These are phyloP conservation scores for Pythium rhizo-oryzae DNA, from an alignment of 352 stramenopile genomes.

Conservation along the genomic window DNA sequence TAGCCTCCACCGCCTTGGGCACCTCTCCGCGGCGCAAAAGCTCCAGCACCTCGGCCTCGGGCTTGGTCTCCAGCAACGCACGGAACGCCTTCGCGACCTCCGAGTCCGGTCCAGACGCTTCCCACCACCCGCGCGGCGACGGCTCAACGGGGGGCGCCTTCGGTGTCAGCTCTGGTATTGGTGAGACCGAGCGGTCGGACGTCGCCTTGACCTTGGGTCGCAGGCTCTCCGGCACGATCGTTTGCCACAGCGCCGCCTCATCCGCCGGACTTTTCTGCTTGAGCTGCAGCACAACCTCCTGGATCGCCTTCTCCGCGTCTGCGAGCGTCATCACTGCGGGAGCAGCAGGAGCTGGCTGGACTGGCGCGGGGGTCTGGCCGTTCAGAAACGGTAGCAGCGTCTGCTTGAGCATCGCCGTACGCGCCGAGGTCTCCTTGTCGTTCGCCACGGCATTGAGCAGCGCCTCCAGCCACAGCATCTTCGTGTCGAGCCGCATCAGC, in stretches of 20 bases:
- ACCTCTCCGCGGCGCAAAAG: conserved; percentile 32
- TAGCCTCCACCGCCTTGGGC: background rate
- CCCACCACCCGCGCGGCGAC: conserved; percentile 16
- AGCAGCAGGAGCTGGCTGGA: background rate
- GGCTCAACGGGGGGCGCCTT: background rate
- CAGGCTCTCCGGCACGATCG: conserved; percentile 34
- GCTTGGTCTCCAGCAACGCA: conserved; percentile 36
- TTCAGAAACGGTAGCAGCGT: conserved; percentile 53
- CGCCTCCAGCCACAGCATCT: conserved; percentile 65
- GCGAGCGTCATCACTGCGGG: conserved; percentile 2
- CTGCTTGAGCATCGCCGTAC: conserved; percentile 50
- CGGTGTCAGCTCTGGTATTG: conserved; percentile 29
- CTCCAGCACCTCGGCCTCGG: conserved; percentile 45
- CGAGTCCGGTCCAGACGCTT: conserved; percentile 18
- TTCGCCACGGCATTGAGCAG: conserved; percentile 43
- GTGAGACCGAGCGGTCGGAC: conserved; percentile 40
- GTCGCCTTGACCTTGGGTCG: conserved; percentile 4
- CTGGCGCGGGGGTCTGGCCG: conserved; percentile 25
- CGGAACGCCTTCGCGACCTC: conserved; percentile 42
- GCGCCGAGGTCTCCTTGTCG: conserved; percentile 47
- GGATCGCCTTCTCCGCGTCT: conserved; percentile 25
- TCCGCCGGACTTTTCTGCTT: conserved; percentile 23
- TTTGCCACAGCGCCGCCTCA: conserved; percentile 20
- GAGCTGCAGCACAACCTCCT: conserved; percentile 28
- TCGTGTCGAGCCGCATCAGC: conserved; percentile 51